Evolutionary conservation across 495 filamentous ascomycete species (phyloP).

Genomic region (Astrothelium macrocarpum): DNA sequence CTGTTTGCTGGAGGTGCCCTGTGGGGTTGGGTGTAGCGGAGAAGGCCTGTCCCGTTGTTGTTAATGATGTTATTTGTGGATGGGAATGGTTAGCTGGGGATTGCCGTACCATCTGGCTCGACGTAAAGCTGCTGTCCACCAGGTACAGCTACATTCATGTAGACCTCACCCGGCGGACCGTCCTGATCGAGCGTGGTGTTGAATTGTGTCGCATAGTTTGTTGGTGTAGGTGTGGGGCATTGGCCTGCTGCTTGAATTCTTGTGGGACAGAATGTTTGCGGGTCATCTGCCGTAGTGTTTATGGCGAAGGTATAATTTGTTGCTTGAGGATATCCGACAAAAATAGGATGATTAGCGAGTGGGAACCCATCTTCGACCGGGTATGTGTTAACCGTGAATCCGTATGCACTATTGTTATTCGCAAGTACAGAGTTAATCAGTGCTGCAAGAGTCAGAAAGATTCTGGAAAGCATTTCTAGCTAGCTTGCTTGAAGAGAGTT

Average conservation of each 20-base stretch:
- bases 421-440: neutral
- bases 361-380: neutral
- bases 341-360: neutral
- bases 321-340: neutral
- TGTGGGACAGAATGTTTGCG: neutral
- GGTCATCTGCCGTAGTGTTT: neutral
- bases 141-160: neutral
- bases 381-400: neutral
- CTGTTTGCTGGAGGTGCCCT: neutral
- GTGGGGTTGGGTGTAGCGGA: neutral
- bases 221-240: neutral
- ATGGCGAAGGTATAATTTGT: neutral
- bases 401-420: neutral
- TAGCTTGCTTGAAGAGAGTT: too few relatives aligned
- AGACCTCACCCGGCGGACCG: neutral
- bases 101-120: neutral
- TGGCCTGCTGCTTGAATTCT: neutral
- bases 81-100: neutral
- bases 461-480: neutral
- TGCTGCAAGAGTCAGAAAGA: neutral
- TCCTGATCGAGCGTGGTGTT: neutral
- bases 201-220: neutral
- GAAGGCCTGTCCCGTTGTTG: neutral
- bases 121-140: neutral
- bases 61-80: neutral